Percentiles rank a stretch among this genome's conserved stretches.
phyloP scores from a whole-genome alignment of 352 stramenopile genomes.

The Phytophthora citrophthora region DNA sequence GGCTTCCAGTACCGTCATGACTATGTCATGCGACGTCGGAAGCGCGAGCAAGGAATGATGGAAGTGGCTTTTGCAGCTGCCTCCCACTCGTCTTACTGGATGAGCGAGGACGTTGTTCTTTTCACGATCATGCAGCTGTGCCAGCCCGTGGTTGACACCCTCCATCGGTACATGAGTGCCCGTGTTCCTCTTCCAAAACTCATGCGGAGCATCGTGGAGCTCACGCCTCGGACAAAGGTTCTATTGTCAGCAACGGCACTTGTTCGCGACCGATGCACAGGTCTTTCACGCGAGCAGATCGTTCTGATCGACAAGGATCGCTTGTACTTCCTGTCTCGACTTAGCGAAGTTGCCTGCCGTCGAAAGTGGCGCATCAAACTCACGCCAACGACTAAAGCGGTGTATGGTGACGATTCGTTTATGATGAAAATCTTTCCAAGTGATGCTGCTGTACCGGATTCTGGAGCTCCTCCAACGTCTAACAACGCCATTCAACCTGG shows the following conservation, averaged over 20 bases:
- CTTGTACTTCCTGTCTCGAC: slow-evolving; percentile 65
- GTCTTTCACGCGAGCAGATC: slow-evolving; percentile 75
- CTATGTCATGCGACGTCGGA: slow-evolving; percentile 78
- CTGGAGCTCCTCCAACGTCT: slow-evolving; percentile 25
- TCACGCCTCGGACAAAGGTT: slow-evolving; percentile 77
- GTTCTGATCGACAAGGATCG: slow-evolving; percentile 78
- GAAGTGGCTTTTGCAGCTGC: slow-evolving; percentile 83
- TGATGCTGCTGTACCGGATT: slow-evolving; percentile 32
- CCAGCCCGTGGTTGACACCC: slow-evolving; percentile 80
- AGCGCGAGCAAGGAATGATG: slow-evolving; percentile 87
- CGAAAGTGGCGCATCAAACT: slow-evolving; percentile 76
- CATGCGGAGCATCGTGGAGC: slow-evolving; percentile 79
- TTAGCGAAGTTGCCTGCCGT: slow-evolving; percentile 72
- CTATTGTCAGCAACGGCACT: slow-evolving; percentile 73
- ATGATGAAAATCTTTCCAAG: slow-evolving; percentile 74
- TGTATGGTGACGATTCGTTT: slow-evolving; percentile 84
- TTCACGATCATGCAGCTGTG: slow-evolving; percentile 88
- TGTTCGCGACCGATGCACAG: slow-evolving; percentile 80
- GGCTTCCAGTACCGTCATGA: slow-evolving; percentile 84
- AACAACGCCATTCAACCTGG: slow-evolving; percentile 27
- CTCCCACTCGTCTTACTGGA: slow-evolving; percentile 91
- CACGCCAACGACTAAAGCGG: slow-evolving; percentile 51
- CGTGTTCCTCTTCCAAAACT: slow-evolving; percentile 72
- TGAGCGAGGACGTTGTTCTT: slow-evolving; percentile 87
- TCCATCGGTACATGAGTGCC: slow-evolving; percentile 85